phyloP scores from a whole-genome alignment of 2,329 filamentous ascomycete genomes.

The Xylariales sp. region DNA sequence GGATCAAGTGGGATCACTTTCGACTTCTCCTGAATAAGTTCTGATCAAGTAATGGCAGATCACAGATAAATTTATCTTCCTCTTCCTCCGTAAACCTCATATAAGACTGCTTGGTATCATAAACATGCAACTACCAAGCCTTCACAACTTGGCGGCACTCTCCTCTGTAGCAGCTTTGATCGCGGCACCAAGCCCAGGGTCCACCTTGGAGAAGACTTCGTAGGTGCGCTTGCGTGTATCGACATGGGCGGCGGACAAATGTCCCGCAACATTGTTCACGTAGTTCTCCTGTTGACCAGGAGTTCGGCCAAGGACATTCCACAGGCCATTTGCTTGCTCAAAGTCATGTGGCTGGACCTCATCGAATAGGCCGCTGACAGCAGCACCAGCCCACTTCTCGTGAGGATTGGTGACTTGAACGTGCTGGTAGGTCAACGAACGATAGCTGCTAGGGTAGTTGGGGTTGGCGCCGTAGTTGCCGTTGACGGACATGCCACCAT shows the following conservation, averaged over 20 bases:
- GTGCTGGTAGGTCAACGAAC: conserved; percentile 37
- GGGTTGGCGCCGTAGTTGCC: conserved; percentile 57
- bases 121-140: no score
- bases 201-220: conserved; percentile 56
- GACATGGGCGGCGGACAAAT: conserved; percentile 48
- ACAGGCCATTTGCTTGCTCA: conserved; percentile 34
- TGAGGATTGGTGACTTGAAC: conserved; percentile 37
- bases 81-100: no score
- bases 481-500: conserved; percentile 67
- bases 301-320: conserved; percentile 42
- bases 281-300: conserved; percentile 58
- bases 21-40: no score
- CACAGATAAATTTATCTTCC: no score
- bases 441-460: conserved; percentile 51
- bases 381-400: conserved; percentile 43
- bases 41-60: no score
- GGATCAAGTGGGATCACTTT: no score
- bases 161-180: conserved; percentile 51
- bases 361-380: conserved; percentile 38
- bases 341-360: conserved; percentile 46
- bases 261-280: conserved; percentile 52
- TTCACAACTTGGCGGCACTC: conserved; percentile 15
- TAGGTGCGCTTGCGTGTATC: conserved; percentile 55
- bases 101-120: no score
- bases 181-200: conserved; percentile 45